Base-by-base conservation (phyloP, 2,329 filamentous ascomycete species). In the Cladosporium velox region DNA sequence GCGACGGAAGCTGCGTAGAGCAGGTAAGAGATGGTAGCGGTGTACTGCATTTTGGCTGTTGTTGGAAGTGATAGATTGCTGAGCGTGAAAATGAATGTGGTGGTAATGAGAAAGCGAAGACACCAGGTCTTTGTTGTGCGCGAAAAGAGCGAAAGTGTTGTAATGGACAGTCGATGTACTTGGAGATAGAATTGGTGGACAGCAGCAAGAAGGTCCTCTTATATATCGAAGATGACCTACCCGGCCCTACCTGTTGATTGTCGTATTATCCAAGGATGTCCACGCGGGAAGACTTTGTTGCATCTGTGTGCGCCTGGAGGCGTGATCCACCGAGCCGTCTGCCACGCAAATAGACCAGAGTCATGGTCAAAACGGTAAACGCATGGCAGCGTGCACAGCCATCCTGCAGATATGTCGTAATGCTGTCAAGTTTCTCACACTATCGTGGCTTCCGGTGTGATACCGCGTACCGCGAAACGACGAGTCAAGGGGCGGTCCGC, bases 1-100 rank as follows among this genome's bases (percentile, higher is more conserved):
- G 65, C 68, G 34, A 71, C 51, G 30, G 66, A 70, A 35, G 69
- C 70, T 44, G 60, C 41, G 61, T 67, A 69, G 54, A 71, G 60
- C 34, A 70, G 58, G 67, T 66, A 68, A 32, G 69, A 61, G 58
- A 72, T 59, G 21, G 63, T 65, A 18, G 64, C 34, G 61, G 55
- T 71, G 69, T 69, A 47, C 65, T 72, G 54, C 68, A 71, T 71
- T 32, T 30, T 69, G 41, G 54, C 60, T 44, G 47, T 59, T 66
- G 55, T 18, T 59, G 44, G 47, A 14, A 30, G 8, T 30, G 34
- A 10, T 30, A 11, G 30, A 28, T n/a, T 55, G 41, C 51, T 54
- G n/a, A 54, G 18, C 4, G 18, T 47, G 2, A 7, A n/a, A 47
- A 47, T 3, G 41, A 26, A 54, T 52, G 61, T 28, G 26, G 12